Base-by-base conservation (phyloP, 2,329 filamentous ascomycete species). In the Beauveria varroae region DNA sequence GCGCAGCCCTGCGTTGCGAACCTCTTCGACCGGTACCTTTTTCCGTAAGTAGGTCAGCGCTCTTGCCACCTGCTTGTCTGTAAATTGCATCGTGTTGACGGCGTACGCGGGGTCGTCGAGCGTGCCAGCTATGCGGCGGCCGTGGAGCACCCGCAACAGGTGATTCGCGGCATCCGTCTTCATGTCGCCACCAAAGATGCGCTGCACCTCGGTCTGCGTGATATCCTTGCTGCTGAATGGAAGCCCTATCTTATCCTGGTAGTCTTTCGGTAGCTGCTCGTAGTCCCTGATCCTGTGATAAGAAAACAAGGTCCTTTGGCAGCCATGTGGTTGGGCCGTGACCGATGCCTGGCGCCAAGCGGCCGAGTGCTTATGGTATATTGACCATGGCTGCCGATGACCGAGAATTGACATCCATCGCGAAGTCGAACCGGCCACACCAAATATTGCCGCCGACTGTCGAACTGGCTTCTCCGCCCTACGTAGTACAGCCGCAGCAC, bases 91-190 rank as follows among this genome's bases (percentile, higher is more conserved):
- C 30, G 82, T 85, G 64, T 84, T 79, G 28, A 72, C 64, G 41
- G 73, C 72, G 53, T 82, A 76, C 5, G 73, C 74, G 2, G 85
- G 85, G 67, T 88, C 85, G 12, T 84, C 79, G 47, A 88, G 74
- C 3, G 85, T 86, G 40, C 86, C 86, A 8, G 85, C 84, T 24
- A 88, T 83, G 46, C 86, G 78, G 41, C 84, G 79, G 9, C 85
- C 86, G 68, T 88, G 86, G 14, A 87, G 71, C 55, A 87, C 81
- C 57, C 76, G 75, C 55, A 88, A 71, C 49, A 87, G 70, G 50
- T 72, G 73, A 68, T 87, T 87, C 22, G 79, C 85, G 5, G 70
- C 67, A 3, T 67, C 65, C 1, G 75, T 69, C 63, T 74, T 71
- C 51, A 86, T 73, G 14, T 73, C 72, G 5, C 75, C 67, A 1